Evolutionary conservation across 192 early-diverging fungal species (phyloP).

Genomic region (Coemansia javaensis): DNA sequence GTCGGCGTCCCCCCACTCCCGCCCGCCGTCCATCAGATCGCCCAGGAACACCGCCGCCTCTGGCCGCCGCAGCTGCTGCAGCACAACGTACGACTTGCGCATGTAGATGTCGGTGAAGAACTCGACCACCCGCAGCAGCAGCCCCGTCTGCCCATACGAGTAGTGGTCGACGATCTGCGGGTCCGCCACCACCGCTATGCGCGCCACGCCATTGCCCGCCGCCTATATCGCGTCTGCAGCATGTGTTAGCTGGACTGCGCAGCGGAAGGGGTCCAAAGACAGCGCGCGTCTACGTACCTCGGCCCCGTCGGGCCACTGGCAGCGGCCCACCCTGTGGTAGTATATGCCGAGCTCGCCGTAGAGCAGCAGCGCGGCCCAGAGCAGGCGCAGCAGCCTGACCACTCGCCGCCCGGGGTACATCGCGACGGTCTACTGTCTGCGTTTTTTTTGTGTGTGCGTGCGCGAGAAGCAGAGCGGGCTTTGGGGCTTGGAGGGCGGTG

Average conservation of each 20-base stretch:
- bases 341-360: conserved; percentile 35
- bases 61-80: conserved; percentile 58
- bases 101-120: conserved; percentile 86
- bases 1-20: conserved; percentile 54
- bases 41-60: conserved; percentile 71
- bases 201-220: background rate
- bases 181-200: conserved; percentile 75
- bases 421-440: too few relatives aligned
- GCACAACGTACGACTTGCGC: conserved; percentile 65
- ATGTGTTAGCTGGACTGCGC: too few relatives aligned
- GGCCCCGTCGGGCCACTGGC: conserved; percentile 26
- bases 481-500: too few relatives aligned
- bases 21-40: conserved; percentile 80
- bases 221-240: background rate
- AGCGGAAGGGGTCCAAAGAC: too few relatives aligned
- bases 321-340: conserved; percentile 20
- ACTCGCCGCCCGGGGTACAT: background rate
- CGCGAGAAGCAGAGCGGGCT: too few relatives aligned
- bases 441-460: too few relatives aligned
- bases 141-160: conserved; percentile 72
- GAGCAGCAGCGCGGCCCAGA: conserved; percentile 24
- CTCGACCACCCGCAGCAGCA: conserved; percentile 58
- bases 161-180: conserved; percentile 90
- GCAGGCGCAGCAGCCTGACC: conserved; percentile 14
- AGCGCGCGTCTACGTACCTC: too few relatives aligned